A percentile compares a stretch with the other conserved stretches of the same genome.
These are phyloP conservation scores for Neopestalotiopsis sp. DNA, from an alignment of 2,329 filamentous ascomycete species.

Conservation along the genomic window DNA sequence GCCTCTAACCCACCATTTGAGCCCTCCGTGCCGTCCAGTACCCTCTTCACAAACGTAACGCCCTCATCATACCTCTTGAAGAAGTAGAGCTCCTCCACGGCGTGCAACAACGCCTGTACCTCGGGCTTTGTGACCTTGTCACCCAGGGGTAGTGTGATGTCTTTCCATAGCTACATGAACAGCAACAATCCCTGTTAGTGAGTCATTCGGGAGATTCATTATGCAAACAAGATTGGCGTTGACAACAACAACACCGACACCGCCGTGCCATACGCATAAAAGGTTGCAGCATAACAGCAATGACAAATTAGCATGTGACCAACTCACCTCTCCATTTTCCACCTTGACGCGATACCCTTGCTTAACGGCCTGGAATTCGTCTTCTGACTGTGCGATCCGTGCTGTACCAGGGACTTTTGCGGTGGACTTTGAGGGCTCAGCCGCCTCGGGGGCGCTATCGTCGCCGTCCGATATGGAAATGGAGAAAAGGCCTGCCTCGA, in stretches of 20 bases:
- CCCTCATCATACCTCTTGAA: slow-evolving; percentile 53
- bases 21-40: slow-evolving; percentile 36
- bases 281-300: slow-evolving; percentile 4
- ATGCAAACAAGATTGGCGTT: too few relatives aligned
- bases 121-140: slow-evolving; percentile 49
- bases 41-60: slow-evolving; percentile 43
- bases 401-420: slow-evolving; percentile 23
- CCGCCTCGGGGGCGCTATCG: slow-evolving; percentile 30
- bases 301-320: not conserved
- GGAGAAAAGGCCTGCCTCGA: slow-evolving; percentile 44
- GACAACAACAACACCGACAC: slow-evolving; percentile 23
- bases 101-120: slow-evolving; percentile 58
- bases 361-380: slow-evolving; percentile 53
- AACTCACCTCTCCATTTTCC: slow-evolving; percentile 59
- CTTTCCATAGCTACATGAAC: slow-evolving; percentile 47
- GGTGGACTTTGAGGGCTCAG: slow-evolving; percentile 24
- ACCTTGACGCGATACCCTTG: slow-evolving; percentile 52
- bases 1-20: slow-evolving; percentile 44
- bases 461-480: slow-evolving; percentile 49
- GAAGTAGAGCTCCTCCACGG: slow-evolving; percentile 64
- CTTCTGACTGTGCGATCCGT: slow-evolving; percentile 50
- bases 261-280: not conserved
- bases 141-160: slow-evolving; percentile 47
- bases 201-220: slow-evolving; percentile 11
- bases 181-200: slow-evolving; percentile 8